A percentile compares a stretch with the other conserved stretches of the same genome.
Evolutionary conservation across 768 basidiomycete genomes (phyloP).

Genomic region (Holtermanniella nyarrowii): DNA sequence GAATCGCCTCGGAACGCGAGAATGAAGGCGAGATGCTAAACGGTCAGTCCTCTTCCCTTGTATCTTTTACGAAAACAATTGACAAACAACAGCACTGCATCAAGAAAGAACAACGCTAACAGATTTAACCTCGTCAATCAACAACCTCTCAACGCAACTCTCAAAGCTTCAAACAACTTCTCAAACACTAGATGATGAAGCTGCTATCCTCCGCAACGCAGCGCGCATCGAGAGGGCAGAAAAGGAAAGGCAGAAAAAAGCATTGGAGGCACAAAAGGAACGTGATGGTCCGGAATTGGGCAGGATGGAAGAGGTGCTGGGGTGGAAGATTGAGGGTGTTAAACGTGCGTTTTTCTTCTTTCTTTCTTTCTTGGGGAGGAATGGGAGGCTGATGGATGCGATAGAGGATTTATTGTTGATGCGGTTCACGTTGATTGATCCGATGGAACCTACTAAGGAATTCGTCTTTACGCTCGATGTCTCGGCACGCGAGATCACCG

Average conservation of each 20-base stretch:
- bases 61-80: neutral
- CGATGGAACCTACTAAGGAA: conserved; percentile 51
- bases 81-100: conserved; percentile 20
- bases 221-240: conserved; percentile 45
- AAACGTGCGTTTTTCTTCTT: conserved; percentile 42
- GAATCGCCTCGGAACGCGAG: conserved; percentile 65
- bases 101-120: conserved; percentile 25
- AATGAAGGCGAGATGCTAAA: conserved; percentile 68
- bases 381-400: neutral
- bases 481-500: conserved; percentile 54
- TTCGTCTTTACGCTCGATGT: conserved; percentile 70
- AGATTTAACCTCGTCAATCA: conserved; percentile 57
- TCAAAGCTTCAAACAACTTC: conserved; percentile 49
- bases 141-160: conserved; percentile 57
- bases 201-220: conserved; percentile 15
- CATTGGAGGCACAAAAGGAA: conserved; percentile 50
- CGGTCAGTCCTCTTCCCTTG: conserved; percentile 45
- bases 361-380: conserved; percentile 6
- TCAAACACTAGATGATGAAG: conserved; percentile 23
- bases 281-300: conserved; percentile 51
- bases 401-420: conserved; percentile 57
- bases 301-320: conserved; percentile 51
- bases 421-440: conserved; percentile 60
- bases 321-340: conserved; percentile 67
- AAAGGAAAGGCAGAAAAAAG: conserved; percentile 55